These are phyloP conservation scores for Tolypocladium sp. DNA, from an alignment of 2,329 filamentous ascomycete genomes.

Conservation along the genomic window DNA sequence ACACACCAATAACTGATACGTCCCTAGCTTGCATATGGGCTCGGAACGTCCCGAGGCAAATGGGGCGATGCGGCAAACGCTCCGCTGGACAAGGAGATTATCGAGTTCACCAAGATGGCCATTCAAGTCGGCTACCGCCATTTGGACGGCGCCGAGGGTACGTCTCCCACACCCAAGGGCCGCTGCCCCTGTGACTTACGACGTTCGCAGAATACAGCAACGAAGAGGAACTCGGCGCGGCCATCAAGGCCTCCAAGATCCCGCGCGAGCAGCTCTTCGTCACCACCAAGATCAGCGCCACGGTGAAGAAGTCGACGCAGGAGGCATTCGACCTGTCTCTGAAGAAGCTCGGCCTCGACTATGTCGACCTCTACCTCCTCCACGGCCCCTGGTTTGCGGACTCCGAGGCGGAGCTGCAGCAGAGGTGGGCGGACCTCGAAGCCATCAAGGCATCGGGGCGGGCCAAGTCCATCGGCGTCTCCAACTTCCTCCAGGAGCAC, in stretches of 20 bases:
- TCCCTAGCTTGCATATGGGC: constrained; percentile 57
- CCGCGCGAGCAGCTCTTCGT: constrained; percentile 62
- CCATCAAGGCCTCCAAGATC: constrained; percentile 57
- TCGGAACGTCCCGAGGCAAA: constrained; percentile 59
- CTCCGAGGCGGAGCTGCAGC: constrained; percentile 43
- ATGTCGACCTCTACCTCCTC: constrained; percentile 64
- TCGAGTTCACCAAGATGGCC: constrained; percentile 46
- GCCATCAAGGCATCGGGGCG: constrained; percentile 58
- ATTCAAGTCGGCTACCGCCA: constrained; percentile 64
- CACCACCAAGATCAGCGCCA: constrained; percentile 46
- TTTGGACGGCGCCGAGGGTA: constrained; percentile 66
- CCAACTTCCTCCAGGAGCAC: constrained; percentile 57
- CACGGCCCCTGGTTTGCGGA: constrained; percentile 47
- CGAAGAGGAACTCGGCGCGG: constrained; percentile 61
- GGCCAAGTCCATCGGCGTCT: constrained; percentile 65
- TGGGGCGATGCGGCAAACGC: constrained; percentile 18
- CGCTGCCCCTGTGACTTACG: background rate
- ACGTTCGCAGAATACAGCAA: constrained; percentile 46
- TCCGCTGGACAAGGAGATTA: constrained; percentile 44
- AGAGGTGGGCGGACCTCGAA: constrained; percentile 51
- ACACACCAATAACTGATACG: background rate
- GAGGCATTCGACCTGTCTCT: constrained; percentile 51
- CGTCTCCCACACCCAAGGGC: constrained; percentile 2
- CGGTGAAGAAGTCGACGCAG: constrained; percentile 27
- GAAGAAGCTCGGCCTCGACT: constrained; percentile 56